Conservation (phyloP, 768 basidiomycete species). For the Termitomyces titanicus region DNA sequence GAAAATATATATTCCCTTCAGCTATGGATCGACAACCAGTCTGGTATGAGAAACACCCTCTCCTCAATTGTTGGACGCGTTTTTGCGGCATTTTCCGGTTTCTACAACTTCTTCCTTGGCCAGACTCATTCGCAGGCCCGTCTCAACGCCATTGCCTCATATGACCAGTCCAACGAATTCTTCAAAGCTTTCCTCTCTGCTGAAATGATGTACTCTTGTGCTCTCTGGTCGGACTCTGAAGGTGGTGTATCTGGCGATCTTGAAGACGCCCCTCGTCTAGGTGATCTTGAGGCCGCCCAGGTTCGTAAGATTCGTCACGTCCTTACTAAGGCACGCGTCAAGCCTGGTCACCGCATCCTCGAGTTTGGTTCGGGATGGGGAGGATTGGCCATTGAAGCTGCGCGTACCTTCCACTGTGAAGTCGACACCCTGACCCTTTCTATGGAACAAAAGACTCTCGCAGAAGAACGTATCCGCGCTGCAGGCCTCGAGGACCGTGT, state of each 20-base stretch:
- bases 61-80: conserved; percentile 54
- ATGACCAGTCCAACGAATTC: conserved; percentile 90
- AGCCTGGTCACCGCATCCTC: conserved; percentile 74
- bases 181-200: conserved; percentile 82
- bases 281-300: conserved; percentile 80
- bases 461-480: conserved; percentile 74
- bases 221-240: conserved; percentile 74
- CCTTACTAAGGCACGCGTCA: conserved; percentile 70
- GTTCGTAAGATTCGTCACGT: conserved; percentile 80
- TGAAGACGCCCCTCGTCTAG: conserved; percentile 44
- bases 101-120: conserved; percentile 69
- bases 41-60: conserved; percentile 50
- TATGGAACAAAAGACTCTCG: conserved; percentile 80
- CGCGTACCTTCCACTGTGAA: conserved; percentile 67
- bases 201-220: conserved; percentile 96
- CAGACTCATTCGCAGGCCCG: conserved; percentile 70
- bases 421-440: conserved; percentile 90
- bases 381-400: conserved; percentile 83
- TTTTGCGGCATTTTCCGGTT: conserved; percentile 51
- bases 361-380: conserved; percentile 95
- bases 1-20: conserved; percentile 22
- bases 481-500: conserved; percentile 69
- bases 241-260: conserved; percentile 76
- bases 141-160: conserved; percentile 79
- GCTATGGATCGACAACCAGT: conserved; percentile 66